Evolutionary conservation across 108 stramenopile species (phyloP).

Genomic region (Chaetoceros tenuissimus): DNA sequence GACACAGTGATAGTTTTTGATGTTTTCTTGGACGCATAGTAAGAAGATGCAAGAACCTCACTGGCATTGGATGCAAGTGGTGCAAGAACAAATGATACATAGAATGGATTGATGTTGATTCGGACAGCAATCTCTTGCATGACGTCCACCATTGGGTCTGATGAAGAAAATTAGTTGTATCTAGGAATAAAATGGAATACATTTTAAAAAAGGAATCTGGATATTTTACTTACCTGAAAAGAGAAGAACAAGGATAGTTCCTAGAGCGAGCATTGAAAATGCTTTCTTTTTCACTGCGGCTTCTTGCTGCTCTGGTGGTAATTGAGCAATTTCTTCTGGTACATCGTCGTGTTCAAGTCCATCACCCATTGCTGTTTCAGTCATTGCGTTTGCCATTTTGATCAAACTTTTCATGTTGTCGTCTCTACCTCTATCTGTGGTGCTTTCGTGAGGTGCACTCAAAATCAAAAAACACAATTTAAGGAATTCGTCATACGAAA

Average conservation of each 20-base stretch:
- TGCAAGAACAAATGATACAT: constrained; percentile 94
- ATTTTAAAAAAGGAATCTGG: constrained; percentile 12
- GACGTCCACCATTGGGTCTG: constrained; percentile 97
- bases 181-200: background rate
- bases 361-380: background rate
- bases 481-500: constrained; percentile 88
- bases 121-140: constrained; percentile 83
- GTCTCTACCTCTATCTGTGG: background rate
- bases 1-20: constrained; percentile 89
- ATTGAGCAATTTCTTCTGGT: constrained; percentile 52
- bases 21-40: constrained; percentile 92
- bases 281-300: constrained; percentile 74
- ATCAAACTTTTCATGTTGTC: background rate
- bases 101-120: constrained; percentile 73
- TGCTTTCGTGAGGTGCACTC: constrained; percentile 4
- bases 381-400: background rate
- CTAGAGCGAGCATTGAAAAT: constrained; percentile 73
- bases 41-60: constrained; percentile 89
- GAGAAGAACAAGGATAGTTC: constrained; percentile 80
- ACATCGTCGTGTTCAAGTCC: constrained; percentile 64
- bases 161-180: background rate
- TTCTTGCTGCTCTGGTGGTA: constrained; percentile 85
- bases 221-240: constrained; percentile 89
- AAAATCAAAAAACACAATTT: constrained; percentile 70
- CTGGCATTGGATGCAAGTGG: constrained; percentile 94